phyloP scores from a whole-genome alignment of 495 filamentous ascomycete genomes.

The Talaromyces adpressus region DNA sequence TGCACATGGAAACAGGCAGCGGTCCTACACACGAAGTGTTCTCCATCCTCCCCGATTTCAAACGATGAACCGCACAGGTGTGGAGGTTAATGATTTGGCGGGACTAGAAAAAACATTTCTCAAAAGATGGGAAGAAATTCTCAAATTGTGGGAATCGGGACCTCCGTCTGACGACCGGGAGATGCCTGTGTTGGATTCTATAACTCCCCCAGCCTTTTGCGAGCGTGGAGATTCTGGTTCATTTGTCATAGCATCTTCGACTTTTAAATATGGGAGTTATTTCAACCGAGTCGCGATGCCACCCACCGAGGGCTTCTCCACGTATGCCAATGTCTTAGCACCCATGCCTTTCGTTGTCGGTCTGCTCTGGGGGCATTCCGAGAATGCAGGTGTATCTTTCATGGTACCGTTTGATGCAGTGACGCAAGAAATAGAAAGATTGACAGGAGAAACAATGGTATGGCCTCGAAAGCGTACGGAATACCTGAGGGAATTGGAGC shows the following conservation, averaged over 20 bases:
- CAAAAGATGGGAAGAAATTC: not conserved
- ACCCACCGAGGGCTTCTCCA: not conserved
- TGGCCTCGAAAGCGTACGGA: not conserved
- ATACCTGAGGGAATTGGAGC: not conserved
- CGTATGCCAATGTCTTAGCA: not conserved
- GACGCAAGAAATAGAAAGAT: not conserved
- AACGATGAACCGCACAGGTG: not conserved
- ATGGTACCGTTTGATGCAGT: not conserved
- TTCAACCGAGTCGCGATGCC: not conserved
- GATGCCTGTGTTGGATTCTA: too few relatives aligned
- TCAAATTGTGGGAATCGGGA: too few relatives aligned
- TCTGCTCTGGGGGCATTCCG: not conserved
- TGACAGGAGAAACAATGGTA: not conserved
- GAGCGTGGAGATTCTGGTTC: not conserved
- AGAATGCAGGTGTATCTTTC: not conserved
- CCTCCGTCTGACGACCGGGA: too few relatives aligned
- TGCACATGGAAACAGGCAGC: not conserved
- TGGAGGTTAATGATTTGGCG: not conserved
- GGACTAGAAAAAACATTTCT: not conserved
- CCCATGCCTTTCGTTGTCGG: not conserved
- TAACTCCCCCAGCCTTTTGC: not conserved
- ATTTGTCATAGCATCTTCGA: not conserved
- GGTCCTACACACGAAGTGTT: not conserved
- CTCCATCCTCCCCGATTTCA: not conserved
- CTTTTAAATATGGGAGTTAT: not conserved